These are phyloP conservation scores for Dendrothele bispora DNA, from an alignment of 768 basidiomycete species.

Conservation along the genomic window DNA sequence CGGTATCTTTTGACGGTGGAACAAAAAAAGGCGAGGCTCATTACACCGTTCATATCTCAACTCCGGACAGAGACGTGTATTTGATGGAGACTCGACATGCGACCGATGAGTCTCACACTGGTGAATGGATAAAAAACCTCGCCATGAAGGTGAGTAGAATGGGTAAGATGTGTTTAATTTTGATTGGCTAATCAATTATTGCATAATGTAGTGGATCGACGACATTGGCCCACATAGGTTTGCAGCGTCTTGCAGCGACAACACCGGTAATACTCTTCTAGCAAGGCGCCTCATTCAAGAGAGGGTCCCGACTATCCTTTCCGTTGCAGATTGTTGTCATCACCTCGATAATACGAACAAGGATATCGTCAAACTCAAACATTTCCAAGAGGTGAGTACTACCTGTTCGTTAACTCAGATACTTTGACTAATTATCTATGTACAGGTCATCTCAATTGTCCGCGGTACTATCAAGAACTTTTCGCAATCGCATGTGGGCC, in stretches of 20 bases:
- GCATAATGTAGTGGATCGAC: conserved; percentile 13
- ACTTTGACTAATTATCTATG: too few species aligned
- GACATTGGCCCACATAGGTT: conserved; percentile 20
- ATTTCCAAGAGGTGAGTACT: conserved; percentile 15
- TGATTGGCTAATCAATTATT: neutral
- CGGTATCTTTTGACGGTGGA: conserved; percentile 26
- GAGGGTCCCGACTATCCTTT: conserved; percentile 17
- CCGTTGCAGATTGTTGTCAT: too few species aligned
- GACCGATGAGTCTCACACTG: conserved; percentile 24
- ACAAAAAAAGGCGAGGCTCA: conserved; percentile 25
- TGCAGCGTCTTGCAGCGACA: conserved; percentile 22
- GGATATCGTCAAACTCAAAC: conserved; percentile 20
- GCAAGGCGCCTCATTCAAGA: conserved; percentile 20
- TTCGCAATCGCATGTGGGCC: conserved; percentile 17
- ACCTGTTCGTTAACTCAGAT: neutral
- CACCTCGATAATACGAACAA: too few species aligned
- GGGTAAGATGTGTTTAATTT: conserved; percentile 11
- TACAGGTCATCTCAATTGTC: conserved; percentile 13
- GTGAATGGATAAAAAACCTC: too few species aligned
- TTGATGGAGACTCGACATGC: conserved; percentile 25
- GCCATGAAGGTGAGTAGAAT: conserved; percentile 20
- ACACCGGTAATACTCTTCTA: too few species aligned
- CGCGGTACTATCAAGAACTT: conserved; percentile 20
- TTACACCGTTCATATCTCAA: conserved; percentile 32
- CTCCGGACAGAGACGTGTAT: conserved; percentile 22